These are phyloP conservation scores for Colletotrichum tropicale DNA, from an alignment of 2,329 filamentous ascomycete genomes.

Conservation along the genomic window DNA sequence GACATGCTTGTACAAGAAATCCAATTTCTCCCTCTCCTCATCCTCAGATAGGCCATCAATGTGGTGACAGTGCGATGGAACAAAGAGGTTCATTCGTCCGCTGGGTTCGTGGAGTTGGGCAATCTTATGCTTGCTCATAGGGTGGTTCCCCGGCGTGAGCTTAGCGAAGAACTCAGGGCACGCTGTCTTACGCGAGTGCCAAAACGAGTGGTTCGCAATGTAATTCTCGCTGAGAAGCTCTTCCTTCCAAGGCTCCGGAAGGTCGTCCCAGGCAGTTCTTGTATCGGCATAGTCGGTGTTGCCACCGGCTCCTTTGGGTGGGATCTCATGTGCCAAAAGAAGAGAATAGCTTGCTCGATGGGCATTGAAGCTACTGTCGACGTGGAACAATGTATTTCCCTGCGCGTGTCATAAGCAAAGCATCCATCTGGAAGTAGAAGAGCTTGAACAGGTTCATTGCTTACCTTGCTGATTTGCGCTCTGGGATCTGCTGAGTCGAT, in stretches of 20 bases:
- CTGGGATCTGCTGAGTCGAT: slow-evolving; percentile 37
- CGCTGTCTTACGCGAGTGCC: slow-evolving; percentile 56
- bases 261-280: slow-evolving; percentile 52
- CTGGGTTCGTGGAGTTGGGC: slow-evolving; percentile 56
- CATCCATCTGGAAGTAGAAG: neutral
- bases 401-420: slow-evolving; percentile 5
- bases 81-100: slow-evolving; percentile 56
- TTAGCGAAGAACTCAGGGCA: slow-evolving; percentile 52
- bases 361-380: slow-evolving; percentile 60
- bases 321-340: slow-evolving; percentile 53
- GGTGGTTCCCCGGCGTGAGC: slow-evolving; percentile 40
- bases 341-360: slow-evolving; percentile 57
- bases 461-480: slow-evolving; percentile 42
- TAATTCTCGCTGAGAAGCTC: slow-evolving; percentile 43
- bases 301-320: slow-evolving; percentile 50
- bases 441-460: neutral
- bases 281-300: slow-evolving; percentile 60
- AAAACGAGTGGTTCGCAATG: slow-evolving; percentile 54
- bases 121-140: slow-evolving; percentile 50
- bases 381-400: slow-evolving; percentile 58
- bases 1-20: slow-evolving; percentile 49
- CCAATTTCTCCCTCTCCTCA: slow-evolving; percentile 39
- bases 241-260: slow-evolving; percentile 37
- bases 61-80: slow-evolving; percentile 58
- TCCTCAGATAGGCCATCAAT: slow-evolving; percentile 45